Conservation (phyloP, 129 eudicot species). For the Scalesia atractyloides region DNA sequence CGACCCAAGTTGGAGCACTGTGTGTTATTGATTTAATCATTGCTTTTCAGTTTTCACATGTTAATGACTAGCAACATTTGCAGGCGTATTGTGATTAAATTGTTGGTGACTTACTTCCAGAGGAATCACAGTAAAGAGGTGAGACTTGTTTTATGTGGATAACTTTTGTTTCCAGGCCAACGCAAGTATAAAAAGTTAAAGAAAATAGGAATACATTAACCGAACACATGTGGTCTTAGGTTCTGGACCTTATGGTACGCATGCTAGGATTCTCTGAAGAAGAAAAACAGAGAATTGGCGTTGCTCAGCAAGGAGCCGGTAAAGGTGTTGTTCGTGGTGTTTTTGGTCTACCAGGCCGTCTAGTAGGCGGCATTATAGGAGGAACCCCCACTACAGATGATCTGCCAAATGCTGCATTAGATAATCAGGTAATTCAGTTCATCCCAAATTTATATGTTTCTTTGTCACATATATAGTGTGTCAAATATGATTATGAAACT, state of each 20-base stretch:
- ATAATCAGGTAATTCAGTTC: constrained; percentile 56
- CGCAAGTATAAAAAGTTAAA: not conserved
- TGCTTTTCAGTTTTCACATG: constrained; percentile 8
- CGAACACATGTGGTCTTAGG: constrained; percentile 42
- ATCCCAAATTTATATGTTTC: not conserved
- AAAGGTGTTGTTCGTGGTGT: constrained; percentile 99
- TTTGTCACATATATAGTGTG: not conserved
- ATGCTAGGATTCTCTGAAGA: constrained; percentile 98
- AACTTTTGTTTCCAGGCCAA: not conserved
- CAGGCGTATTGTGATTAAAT: constrained; percentile 99
- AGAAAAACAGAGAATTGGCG: constrained; percentile 93
- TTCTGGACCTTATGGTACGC: constrained; percentile 96
- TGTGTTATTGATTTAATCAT: not conserved
- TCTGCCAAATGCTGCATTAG: constrained; percentile 55
- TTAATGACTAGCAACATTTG: constrained; percentile 22
- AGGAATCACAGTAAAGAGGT: constrained; percentile 99
- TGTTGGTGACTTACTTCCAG: constrained; percentile 98
- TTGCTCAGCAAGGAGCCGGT: constrained; percentile 91
- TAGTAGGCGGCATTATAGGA: constrained; percentile 94
- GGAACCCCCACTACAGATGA: constrained; percentile 53
- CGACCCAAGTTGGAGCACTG: not conserved
- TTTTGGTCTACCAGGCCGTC: constrained; percentile 90
- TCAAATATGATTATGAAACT: not conserved
- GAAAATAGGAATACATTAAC: not conserved
- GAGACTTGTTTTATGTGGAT: not conserved